phyloP scores from a whole-genome alignment of 208 protist species.

The Jaenimonas drosophilae region DNA sequence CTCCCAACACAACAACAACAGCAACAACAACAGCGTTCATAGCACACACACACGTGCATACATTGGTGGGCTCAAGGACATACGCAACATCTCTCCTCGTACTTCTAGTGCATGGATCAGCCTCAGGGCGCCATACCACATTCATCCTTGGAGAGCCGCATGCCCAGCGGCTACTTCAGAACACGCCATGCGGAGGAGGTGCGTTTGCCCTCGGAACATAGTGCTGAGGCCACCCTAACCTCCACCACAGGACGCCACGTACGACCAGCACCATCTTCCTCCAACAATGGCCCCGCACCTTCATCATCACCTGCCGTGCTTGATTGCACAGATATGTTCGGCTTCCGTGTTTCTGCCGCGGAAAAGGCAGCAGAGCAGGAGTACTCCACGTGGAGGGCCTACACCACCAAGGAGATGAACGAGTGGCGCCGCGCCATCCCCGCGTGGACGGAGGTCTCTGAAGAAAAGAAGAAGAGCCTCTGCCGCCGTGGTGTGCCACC shows the following conservation, averaged over 20 bases:
- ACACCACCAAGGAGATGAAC: slow-evolving; percentile 3
- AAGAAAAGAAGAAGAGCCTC: slow-evolving; percentile 29
- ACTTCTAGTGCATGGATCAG: too few species aligned
- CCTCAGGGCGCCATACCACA: too few species aligned
- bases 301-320: too few species aligned
- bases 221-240: slow-evolving; percentile 6
- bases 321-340: slow-evolving; percentile 58
- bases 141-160: too few species aligned
- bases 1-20: too few species aligned
- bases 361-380: slow-evolving; percentile 63
- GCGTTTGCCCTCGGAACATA: slow-evolving; percentile 10
- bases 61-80: too few species aligned
- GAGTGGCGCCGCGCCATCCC: slow-evolving; percentile 20
- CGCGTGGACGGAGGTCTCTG: slow-evolving; percentile 18
- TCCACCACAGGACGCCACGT: slow-evolving; percentile 28
- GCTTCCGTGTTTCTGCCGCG: slow-evolving; percentile 49
- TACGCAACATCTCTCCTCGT: too few species aligned
- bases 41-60: too few species aligned
- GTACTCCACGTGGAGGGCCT: slow-evolving; percentile 7
- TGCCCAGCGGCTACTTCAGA: too few species aligned
- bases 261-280: too few species aligned
- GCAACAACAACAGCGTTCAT: too few species aligned
- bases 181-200: slow-evolving; percentile 38
- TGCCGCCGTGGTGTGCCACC: slow-evolving; percentile 74
- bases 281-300: too few species aligned